phyloP scores from a whole-genome alignment of 140 eudicot genomes.

The Stevia rebaudiana region DNA sequence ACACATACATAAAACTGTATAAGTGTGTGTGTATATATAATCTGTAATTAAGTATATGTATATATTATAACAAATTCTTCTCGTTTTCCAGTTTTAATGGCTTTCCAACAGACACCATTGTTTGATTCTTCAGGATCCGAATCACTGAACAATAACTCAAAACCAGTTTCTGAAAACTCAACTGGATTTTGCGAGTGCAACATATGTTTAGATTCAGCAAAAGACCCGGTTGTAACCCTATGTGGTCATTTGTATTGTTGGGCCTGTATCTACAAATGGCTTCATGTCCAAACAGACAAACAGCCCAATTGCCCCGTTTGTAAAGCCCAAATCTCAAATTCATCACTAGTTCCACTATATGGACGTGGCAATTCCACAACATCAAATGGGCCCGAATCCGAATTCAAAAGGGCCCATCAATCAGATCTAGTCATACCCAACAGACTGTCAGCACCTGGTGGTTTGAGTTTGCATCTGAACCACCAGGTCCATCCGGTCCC shows the following conservation, averaged over 20 bases:
- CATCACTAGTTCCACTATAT: conserved; percentile 71
- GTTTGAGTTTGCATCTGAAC: conserved; percentile 22
- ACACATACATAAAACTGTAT: neutral
- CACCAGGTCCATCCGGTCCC: conserved; percentile 38
- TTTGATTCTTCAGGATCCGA: conserved; percentile 28
- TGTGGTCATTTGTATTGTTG: conserved; percentile 98
- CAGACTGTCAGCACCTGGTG: conserved; percentile 62
- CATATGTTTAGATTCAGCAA: conserved; percentile 77
- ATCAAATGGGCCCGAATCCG: conserved; percentile 23
- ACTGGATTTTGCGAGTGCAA: conserved; percentile 76
- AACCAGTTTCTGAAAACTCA: conserved; percentile 39
- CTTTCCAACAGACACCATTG: conserved; percentile 34
- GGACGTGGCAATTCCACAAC: conserved; percentile 58
- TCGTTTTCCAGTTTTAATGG: conserved; percentile 46
- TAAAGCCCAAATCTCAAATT: conserved; percentile 54
- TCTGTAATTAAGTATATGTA: no score
- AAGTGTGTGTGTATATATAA: neutral
- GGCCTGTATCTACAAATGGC: conserved; percentile 96
- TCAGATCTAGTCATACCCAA: conserved; percentile 42
- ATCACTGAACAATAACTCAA: conserved; percentile 35
- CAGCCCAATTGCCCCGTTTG: conserved; percentile 84
- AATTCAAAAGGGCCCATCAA: conserved; percentile 24
- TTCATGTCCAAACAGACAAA: conserved; percentile 48
- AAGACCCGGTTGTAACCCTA: conserved; percentile 86
- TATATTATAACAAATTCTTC: neutral